Conservation (phyloP, 1,139 yeast genomes). For the Geotrichum restrictum region DNA sequence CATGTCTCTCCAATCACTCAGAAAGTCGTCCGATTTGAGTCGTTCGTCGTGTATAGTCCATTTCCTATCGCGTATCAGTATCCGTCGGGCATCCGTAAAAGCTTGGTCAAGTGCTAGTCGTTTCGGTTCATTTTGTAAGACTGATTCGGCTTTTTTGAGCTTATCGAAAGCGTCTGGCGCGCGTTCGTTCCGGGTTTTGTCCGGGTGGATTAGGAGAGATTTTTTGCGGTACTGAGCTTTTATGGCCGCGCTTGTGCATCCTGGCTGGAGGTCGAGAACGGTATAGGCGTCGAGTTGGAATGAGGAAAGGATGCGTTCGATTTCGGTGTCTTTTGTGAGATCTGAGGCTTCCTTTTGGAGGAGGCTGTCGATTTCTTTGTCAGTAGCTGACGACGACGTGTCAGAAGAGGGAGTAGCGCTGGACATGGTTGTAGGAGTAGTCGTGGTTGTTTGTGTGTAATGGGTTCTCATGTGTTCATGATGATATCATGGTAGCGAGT, state of each 20-base stretch:
- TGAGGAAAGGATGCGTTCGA: slow-evolving; percentile 49
- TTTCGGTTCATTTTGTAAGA: slow-evolving; percentile 36
- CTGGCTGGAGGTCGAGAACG: slow-evolving; percentile 53
- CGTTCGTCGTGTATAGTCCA: slow-evolving; percentile 43
- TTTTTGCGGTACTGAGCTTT: slow-evolving; percentile 53
- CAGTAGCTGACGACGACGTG: background rate
- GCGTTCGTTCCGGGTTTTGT: slow-evolving; percentile 51
- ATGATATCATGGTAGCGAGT: background rate
- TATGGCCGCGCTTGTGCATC: slow-evolving; percentile 41
- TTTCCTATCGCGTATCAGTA: slow-evolving; percentile 45
- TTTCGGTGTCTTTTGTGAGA: slow-evolving; percentile 47
- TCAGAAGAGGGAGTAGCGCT: background rate
- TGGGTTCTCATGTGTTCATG: no score
- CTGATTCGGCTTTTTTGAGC: slow-evolving; percentile 41
- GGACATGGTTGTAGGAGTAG: no score
- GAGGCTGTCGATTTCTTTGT: slow-evolving; percentile 33
- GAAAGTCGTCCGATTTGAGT: slow-evolving; percentile 42
- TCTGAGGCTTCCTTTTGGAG: slow-evolving; percentile 36
- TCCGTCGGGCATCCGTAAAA: slow-evolving; percentile 44
- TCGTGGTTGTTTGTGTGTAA: background rate
- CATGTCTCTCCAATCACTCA: slow-evolving; percentile 41
- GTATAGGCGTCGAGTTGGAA: slow-evolving; percentile 54
- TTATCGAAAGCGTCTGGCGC: slow-evolving; percentile 64
- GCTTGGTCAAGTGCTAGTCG: slow-evolving; percentile 41
- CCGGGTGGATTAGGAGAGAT: slow-evolving; percentile 67